phyloP scores from a whole-genome alignment of 2,329 filamentous ascomycete species.

The Colletotrichum cuscutae region DNA sequence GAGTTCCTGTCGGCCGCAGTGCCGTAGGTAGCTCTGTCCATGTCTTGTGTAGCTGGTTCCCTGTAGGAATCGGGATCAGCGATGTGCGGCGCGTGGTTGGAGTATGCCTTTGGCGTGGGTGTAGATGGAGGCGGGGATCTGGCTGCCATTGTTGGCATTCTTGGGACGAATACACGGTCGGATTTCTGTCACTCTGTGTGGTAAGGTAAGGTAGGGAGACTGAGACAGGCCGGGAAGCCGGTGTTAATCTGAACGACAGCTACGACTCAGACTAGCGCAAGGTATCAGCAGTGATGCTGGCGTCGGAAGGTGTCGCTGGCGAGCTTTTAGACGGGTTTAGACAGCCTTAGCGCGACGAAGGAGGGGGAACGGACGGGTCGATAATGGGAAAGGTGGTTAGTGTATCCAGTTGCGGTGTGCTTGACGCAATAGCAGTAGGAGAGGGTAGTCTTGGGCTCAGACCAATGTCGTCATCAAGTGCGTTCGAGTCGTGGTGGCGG shows the following conservation, averaged over 20 bases:
- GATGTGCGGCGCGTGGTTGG: constrained; percentile 10
- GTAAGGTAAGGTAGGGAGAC: background rate
- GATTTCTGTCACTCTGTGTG: too few relatives aligned
- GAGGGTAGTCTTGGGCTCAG: constrained; percentile 16
- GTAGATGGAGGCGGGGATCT: constrained; percentile 27
- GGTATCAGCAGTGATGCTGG: background rate
- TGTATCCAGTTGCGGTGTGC: constrained; percentile 1
- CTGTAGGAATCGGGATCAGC: constrained; percentile 17
- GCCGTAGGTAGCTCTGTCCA: constrained; percentile 1
- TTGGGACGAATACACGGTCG: background rate
- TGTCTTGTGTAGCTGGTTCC: constrained; percentile 1
- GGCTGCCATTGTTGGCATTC: constrained; percentile 18
- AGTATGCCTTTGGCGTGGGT: background rate
- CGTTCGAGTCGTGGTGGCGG: constrained; percentile 13
- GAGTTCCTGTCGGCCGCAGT: constrained; percentile 15
- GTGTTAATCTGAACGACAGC: background rate
- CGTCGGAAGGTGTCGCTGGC: background rate
- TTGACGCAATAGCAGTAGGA: constrained; percentile 25
- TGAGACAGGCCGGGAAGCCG: background rate
- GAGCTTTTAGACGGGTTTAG: constrained; percentile 17
- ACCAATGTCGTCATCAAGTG: constrained; percentile 30
- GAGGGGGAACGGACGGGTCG: background rate
- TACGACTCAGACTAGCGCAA: constrained; percentile 5
- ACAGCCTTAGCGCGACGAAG: constrained; percentile 7
- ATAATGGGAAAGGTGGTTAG: constrained; percentile 11